Percentiles rank a stretch among this genome's conserved stretches.
phyloP scores from a whole-genome alignment of 495 filamentous ascomycete species.

The Aspergillus leporis region DNA sequence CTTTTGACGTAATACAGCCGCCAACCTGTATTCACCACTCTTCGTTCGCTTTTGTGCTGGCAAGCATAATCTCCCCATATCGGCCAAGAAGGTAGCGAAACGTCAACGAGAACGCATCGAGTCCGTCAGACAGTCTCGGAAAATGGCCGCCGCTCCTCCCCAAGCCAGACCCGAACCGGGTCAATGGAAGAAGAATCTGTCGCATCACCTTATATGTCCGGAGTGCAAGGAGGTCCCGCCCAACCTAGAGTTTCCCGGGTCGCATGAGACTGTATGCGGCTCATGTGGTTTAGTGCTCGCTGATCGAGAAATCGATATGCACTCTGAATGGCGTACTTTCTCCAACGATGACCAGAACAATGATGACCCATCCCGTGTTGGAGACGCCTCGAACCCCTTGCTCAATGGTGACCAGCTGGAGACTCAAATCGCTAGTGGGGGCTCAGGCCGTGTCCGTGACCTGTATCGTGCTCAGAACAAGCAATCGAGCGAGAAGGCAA shows the following conservation, averaged over 20 bases:
- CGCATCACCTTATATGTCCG: slow-evolving; percentile 75
- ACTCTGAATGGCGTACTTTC: slow-evolving; percentile 98
- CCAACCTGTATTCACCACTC: slow-evolving; percentile 67
- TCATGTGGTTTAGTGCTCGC: slow-evolving; percentile 90
- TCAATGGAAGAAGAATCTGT: slow-evolving; percentile 75
- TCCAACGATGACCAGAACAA: slow-evolving; percentile 94
- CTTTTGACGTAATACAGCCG: slow-evolving; percentile 36
- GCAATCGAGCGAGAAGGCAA: slow-evolving; percentile 79
- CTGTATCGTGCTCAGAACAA: slow-evolving; percentile 87
- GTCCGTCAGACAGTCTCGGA: slow-evolving; percentile 24
- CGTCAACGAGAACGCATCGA: slow-evolving; percentile 30
- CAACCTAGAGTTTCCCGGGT: slow-evolving; percentile 90
- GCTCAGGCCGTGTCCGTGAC: slow-evolving; percentile 70
- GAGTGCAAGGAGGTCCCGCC: slow-evolving; percentile 92
- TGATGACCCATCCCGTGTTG: slow-evolving; percentile 96
- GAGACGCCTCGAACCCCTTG: slow-evolving; percentile 83
- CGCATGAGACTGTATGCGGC: slow-evolving; percentile 88
- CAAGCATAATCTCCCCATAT: slow-evolving; percentile 45
- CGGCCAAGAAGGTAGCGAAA: slow-evolving; percentile 43
- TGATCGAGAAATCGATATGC: slow-evolving; percentile 88
- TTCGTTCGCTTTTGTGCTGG: slow-evolving; percentile 54
- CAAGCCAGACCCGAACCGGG: slow-evolving; percentile 28
- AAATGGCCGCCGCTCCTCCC: slow-evolving; percentile 40
- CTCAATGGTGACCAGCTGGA: slow-evolving; percentile 91
- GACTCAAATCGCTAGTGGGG: slow-evolving; percentile 81